Percentiles rank a stretch among this genome's conserved stretches.
These are phyloP conservation scores for Phalaenopsis hybrid DNA, from an alignment of 116 monocot genomes.

Conservation along the genomic window DNA sequence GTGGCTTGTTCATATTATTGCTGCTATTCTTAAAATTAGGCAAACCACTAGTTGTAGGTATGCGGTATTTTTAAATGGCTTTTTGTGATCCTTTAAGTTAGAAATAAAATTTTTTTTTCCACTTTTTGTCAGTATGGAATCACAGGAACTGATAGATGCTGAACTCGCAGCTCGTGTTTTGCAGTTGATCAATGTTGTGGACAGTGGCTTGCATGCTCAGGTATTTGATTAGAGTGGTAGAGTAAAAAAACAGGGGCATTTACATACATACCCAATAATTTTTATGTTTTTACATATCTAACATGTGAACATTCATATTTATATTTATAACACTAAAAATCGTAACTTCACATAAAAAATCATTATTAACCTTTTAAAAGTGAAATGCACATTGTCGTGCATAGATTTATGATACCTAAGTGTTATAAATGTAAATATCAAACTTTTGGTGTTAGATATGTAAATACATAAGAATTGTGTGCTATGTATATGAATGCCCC, in stretches of 20 bases:
- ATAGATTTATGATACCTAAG: no score
- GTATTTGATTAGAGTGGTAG: conserved; percentile 27
- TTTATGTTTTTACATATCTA: no score
- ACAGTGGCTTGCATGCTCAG: conserved; percentile 85
- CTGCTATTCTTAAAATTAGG: conserved; percentile 83
- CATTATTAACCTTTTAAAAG: no score
- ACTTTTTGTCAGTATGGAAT: conserved; percentile 45
- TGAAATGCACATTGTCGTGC: no score
- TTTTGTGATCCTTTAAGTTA: neutral
- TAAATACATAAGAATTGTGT: no score
- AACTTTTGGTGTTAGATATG: no score
- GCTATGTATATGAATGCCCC: no score
- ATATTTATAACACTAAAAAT: no score
- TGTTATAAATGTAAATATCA: no score
- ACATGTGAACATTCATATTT: no score
- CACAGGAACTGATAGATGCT: conserved; percentile 94
- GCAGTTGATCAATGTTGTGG: conserved; percentile 82
- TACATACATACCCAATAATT: no score
- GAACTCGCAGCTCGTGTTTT: conserved; percentile 97
- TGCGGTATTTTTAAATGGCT: conserved; percentile 6
- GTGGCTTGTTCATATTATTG: conserved; percentile 95
- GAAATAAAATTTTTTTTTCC: neutral
- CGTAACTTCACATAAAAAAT: no score
- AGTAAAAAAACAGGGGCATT: neutral
- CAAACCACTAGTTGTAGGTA: conserved; percentile 75